Evolutionary conservation across 345 rosid species (phyloP).

Genomic region (Pistacia integerrima): DNA sequence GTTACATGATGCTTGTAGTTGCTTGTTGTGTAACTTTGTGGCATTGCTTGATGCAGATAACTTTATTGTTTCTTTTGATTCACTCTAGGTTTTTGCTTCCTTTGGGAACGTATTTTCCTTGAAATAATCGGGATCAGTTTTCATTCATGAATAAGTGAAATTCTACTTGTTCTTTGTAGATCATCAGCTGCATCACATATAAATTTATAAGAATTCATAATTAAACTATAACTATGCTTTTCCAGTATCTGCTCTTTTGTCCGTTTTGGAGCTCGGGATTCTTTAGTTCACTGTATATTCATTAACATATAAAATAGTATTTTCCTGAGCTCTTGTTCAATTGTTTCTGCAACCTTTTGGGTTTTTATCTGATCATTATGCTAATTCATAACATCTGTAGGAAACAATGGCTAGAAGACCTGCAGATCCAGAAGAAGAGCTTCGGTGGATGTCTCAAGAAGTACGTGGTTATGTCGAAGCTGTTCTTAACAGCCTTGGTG

Average conservation of each 20-base stretch:
- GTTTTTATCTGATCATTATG: neutral
- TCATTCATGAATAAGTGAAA: neutral
- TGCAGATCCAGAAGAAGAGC: slow-evolving; percentile 97
- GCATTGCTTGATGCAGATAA: neutral
- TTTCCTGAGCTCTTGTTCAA: neutral
- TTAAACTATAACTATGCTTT: neutral
- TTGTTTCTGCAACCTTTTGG: neutral
- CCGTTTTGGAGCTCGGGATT: too few relatives aligned
- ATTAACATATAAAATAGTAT: neutral
- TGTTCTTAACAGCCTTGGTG: slow-evolving; percentile 97
- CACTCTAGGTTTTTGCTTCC: neutral
- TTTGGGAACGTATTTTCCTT: neutral
- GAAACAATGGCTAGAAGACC: slow-evolving; percentile 94
- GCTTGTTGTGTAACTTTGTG: neutral
- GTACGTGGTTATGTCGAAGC: slow-evolving; percentile 99
- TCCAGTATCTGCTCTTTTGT: neutral
- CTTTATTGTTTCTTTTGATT: neutral
- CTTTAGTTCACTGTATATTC: neutral
- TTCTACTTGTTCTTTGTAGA: neutral
- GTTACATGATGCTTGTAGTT: neutral
- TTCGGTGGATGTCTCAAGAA: slow-evolving; percentile 99
- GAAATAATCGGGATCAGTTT: neutral
- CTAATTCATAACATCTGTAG: slow-evolving; percentile 35
- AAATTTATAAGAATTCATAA: neutral
- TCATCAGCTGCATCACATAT: neutral